Evolutionary conservation across 176 grass and related monocot genomes (phyloP).

Genomic region (Oryza australiensis): DNA sequence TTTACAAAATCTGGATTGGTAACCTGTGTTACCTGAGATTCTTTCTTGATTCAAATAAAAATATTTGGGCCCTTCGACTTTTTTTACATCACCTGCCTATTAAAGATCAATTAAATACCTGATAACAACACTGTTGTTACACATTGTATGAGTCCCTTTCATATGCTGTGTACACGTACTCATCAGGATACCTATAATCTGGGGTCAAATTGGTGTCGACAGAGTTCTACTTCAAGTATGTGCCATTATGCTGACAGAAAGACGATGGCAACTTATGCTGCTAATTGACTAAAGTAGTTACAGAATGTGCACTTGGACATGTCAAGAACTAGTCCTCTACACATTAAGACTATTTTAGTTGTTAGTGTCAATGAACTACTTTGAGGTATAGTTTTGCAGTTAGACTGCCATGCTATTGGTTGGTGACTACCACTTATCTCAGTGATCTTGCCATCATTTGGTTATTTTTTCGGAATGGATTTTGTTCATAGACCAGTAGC

Average conservation of each 20-base stretch:
- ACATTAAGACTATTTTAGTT: not conserved
- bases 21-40: not conserved
- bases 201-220: not conserved
- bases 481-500: not conserved
- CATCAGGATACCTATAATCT: not conserved
- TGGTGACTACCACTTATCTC: not conserved
- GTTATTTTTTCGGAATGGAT: not conserved
- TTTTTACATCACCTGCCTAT: not conserved
- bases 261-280: slow-evolving; percentile 35
- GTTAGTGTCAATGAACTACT: not conserved
- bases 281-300: slow-evolving; percentile 15
- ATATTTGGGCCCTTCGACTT: not conserved
- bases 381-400: not conserved
- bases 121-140: slow-evolving; percentile 28
- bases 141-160: slow-evolving; percentile 9
- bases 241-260: slow-evolving; percentile 26
- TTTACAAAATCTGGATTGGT: not conserved
- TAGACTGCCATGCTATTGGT: not conserved
- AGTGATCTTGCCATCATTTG: no score
- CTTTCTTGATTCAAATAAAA: not conserved
- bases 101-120: not conserved
- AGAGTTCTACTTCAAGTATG: slow-evolving; percentile 19
- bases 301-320: slow-evolving; percentile 13
- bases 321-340: not conserved
- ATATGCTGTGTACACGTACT: slow-evolving; percentile 18